phyloP scores from a whole-genome alignment of 371 early-diverging fungal species.

The Smittium mucronatum region DNA sequence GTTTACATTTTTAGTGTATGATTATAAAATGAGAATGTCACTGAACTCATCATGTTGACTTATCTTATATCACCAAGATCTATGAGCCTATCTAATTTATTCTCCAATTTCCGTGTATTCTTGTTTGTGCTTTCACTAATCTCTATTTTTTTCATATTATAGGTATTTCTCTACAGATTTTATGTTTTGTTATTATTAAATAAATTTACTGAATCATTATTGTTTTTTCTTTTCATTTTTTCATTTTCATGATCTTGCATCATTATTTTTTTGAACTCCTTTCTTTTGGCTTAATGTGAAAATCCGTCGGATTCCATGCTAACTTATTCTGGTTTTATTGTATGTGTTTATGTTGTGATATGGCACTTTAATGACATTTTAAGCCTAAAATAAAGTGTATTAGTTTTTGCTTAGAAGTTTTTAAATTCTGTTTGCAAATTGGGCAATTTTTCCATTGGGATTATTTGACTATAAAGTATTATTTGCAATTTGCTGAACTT shows the following conservation, averaged over 20 bases:
- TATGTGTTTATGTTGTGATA: neutral
- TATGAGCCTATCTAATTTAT: neutral
- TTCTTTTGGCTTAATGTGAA: neutral
- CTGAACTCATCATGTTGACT: neutral
- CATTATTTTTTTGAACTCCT: neutral
- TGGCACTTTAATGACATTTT: neutral
- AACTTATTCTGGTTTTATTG: neutral
- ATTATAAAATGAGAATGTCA: neutral
- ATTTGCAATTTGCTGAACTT: too few relatives aligned
- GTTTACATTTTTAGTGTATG: neutral
- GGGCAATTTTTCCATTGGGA: too few relatives aligned
- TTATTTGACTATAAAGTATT: too few relatives aligned
- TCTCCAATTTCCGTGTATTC: neutral
- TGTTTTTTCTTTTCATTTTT: neutral
- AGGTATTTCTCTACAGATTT: neutral
- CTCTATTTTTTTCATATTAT: neutral
- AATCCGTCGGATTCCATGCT: neutral
- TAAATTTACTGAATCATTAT: neutral
- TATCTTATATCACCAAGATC: constrained; percentile 1
- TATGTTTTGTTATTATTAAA: neutral
- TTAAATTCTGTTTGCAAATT: too few relatives aligned
- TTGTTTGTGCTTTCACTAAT: neutral
- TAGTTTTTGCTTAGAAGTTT: neutral
- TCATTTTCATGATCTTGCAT: too few relatives aligned
- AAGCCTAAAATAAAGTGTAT: neutral